phyloP scores from a whole-genome alignment of 2,329 filamentous ascomycete species.

The Cladosporium sp. region DNA sequence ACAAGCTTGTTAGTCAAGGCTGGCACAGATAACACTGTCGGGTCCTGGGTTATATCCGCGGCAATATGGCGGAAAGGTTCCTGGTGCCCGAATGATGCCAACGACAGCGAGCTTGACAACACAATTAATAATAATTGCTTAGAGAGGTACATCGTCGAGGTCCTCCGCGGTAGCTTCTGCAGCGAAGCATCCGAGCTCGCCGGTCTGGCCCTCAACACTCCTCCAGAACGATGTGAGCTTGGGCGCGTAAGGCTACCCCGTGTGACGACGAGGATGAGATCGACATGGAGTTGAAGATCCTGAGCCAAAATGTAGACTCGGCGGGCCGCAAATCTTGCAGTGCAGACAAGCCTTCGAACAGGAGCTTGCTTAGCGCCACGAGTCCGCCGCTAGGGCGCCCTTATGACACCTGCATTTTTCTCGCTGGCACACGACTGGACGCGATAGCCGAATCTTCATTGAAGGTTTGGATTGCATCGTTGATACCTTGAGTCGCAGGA shows the following conservation, averaged over 20 bases:
- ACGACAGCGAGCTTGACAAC: neutral
- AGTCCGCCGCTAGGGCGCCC: neutral
- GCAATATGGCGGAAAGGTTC: too few species aligned
- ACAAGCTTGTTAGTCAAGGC: too few species aligned
- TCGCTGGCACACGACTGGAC: neutral
- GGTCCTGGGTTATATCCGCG: too few species aligned
- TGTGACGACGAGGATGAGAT: neutral
- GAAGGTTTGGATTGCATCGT: too few species aligned
- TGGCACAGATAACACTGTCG: too few species aligned
- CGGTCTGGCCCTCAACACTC: neutral
- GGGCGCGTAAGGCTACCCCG: neutral
- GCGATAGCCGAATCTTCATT: too few species aligned
- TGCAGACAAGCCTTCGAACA: neutral
- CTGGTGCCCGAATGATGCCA: too few species aligned
- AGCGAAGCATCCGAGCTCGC: neutral
- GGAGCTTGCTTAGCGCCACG: neutral
- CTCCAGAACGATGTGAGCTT: neutral
- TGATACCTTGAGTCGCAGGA: neutral
- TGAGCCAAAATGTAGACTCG: neutral
- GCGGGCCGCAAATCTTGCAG: neutral
- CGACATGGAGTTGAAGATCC: neutral
- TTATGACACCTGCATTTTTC: constrained; percentile 1
- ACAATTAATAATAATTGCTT: neutral
- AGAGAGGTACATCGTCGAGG: neutral
- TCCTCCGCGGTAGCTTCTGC: neutral